phyloP scores from a whole-genome alignment of 306 rosid genomes.

The Cucumis melo region DNA sequence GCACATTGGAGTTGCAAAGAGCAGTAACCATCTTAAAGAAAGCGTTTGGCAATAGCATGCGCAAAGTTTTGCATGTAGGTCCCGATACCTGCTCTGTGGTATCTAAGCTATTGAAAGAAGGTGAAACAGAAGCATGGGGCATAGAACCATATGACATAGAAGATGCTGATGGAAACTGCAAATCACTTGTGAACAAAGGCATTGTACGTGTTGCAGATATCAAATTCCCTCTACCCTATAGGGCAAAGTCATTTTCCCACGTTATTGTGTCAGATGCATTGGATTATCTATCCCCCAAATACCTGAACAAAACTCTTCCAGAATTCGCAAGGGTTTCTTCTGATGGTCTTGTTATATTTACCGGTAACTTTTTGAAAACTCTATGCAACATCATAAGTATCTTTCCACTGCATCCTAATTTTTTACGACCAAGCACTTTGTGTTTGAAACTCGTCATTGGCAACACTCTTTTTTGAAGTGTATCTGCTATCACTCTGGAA shows the following conservation, averaged over 20 bases:
- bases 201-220: conserved; percentile 70
- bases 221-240: conserved; percentile 77
- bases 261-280: conserved; percentile 73
- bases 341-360: conserved; percentile 55
- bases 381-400: background rate
- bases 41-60: conserved; percentile 63
- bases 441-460: background rate
- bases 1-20: conserved; percentile 59
- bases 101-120: conserved; percentile 48
- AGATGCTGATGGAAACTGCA: conserved; percentile 60
- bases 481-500: background rate
- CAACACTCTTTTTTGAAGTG: background rate
- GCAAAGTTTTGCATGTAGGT: conserved; percentile 72
- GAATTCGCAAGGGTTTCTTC: conserved; percentile 72
- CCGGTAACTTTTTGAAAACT: conserved; percentile 33
- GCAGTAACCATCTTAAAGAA: conserved; percentile 56
- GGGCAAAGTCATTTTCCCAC: conserved; percentile 68
- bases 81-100: conserved; percentile 81
- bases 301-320: conserved; percentile 74
- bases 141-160: conserved; percentile 85
- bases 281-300: conserved; percentile 88
- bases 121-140: conserved; percentile 88
- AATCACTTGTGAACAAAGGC: conserved; percentile 61
- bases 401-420: background rate
- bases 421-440: background rate